Base-by-base conservation (phyloP, 192 early-diverging fungal genomes). In the Coemansia sp. region DNA sequence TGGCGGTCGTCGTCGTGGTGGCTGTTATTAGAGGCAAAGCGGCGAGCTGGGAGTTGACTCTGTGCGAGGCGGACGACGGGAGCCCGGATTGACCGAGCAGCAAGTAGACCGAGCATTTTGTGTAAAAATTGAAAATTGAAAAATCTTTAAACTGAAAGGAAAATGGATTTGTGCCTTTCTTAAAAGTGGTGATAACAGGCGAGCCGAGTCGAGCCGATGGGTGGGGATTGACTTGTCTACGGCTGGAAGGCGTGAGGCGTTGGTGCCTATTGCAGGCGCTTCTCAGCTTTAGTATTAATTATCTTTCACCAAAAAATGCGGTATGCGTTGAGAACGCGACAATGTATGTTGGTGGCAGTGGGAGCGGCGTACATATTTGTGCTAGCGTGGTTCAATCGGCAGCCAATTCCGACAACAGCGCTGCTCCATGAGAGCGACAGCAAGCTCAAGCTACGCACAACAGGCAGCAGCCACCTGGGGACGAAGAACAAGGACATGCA, bases 331-430 rank as follows among this genome's bases (percentile, higher is more conserved):
- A 75, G 79, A 33, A 76, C 79, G 40, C 79, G 79, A 61, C 79
- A 82, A 67, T 68, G 60, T 17, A 28, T 76, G 72, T 66, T 82
- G 55, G 67, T 82, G 28, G 74, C 66, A n/a, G 79, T 82, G 1
- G 79, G 79, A n/a, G 39, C 69, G 10, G 68, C 62, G 2, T 82
- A 82, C 21, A 72, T 77, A 62, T 68, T 82, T 46, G 71, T 76
- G n/a, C 68, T 82, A 13, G 79, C 79, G 3, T 82, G 79, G 79
- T 73, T 82, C 59, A 82, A 82, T 57, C 64, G 79, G 21, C 79
- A 82, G 61, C 79, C 79, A 10, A 82, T 82, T 71, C 79, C 79
- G n/a, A 77, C 74, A 4, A 73, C 79, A 14, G 52, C 70, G 44
- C 72, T 82, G 63, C 65, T 82, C 11, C 79, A 82, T 52, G 79